Base-by-base conservation (phyloP, 2,329 filamentous ascomycete genomes). In the Emergomyces pasteurianus region DNA sequence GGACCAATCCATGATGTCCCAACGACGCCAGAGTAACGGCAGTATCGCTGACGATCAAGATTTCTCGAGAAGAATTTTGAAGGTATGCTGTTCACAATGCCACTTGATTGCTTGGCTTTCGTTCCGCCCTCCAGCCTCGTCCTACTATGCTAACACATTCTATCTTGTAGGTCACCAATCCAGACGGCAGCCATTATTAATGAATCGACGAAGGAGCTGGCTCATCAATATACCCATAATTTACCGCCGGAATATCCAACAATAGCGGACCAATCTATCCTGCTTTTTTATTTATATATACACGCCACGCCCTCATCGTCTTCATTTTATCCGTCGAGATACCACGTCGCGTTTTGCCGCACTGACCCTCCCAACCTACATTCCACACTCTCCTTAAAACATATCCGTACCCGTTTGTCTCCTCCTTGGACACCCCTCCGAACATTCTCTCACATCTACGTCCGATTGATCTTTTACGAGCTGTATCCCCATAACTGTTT, bases 1-100 rank as follows among this genome's bases (percentile, higher is more conserved):
- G 61, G 92, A 97, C 66, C 90, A 91, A 8, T 86, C 81, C 61
- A 83, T 91, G 65, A 86, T 95, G 82, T 86, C 87, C 62, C 84
- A 91, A 67, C 83, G 90, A 71, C 85, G 92, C 75, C 83, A 92
- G 78, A 96, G 92, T 76, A 90, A 94, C 70, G 92, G 92, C 67
- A 96, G 92, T 75, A 96, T 97, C 74, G 92, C 92, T 58, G 92
- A 97, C 74, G 95, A 96, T 76, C 86, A 95, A 76, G 92, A 97
- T 74, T 97, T 96, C 78, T 96, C 92, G 64, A 86, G 92, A 77
- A 88, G 89, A 77, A 96, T 97, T 75, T 83, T 97, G 71, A 89
- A 95, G 85, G 92, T 95, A 82, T 46, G 28, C 47, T 40, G 21
- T 18, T 18, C 21, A 26, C 9, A 49, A 21, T 49, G 28, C 16